Percentiles rank a stretch among this genome's conserved stretches.
Evolutionary conservation across 495 filamentous ascomycete genomes (phyloP).

Genomic region (Xeromyces bisporus): DNA sequence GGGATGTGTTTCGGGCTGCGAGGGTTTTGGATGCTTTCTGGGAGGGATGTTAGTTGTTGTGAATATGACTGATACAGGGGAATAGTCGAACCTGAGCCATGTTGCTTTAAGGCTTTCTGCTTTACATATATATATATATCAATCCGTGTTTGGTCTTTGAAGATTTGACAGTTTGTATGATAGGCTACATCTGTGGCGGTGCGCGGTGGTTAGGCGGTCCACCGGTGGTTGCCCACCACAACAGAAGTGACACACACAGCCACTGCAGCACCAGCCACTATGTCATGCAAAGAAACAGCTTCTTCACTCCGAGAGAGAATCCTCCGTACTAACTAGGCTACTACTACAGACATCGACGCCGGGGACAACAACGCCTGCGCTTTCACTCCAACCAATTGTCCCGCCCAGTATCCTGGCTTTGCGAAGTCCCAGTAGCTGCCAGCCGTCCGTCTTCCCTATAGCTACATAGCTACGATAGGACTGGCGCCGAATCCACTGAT

Average conservation of each 20-base stretch:
- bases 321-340: no score
- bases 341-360: conserved; percentile 1
- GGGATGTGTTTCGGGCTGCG: conserved; percentile 57
- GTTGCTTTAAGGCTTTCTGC: no score
- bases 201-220: no score
- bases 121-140: no score
- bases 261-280: conserved; percentile 4
- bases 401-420: not conserved
- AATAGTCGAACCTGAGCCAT: conserved; percentile 2
- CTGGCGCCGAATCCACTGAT: no score
- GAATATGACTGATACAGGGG: not conserved
- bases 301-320: no score
- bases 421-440: no score
- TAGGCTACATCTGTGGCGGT: not conserved
- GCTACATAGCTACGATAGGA: no score
- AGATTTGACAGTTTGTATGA: no score
- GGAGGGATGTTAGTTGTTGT: not conserved
- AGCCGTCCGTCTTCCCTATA: no score
- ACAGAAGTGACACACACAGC: conserved; percentile 1
- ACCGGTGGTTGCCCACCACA: conserved; percentile 4
- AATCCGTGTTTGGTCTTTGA: no score
- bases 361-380: not conserved
- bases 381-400: not conserved
- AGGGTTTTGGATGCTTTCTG: conserved; percentile 90
- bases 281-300: not conserved